These are phyloP conservation scores for Cercospora sesami DNA, from an alignment of 2,329 filamentous ascomycete species.

Conservation along the genomic window DNA sequence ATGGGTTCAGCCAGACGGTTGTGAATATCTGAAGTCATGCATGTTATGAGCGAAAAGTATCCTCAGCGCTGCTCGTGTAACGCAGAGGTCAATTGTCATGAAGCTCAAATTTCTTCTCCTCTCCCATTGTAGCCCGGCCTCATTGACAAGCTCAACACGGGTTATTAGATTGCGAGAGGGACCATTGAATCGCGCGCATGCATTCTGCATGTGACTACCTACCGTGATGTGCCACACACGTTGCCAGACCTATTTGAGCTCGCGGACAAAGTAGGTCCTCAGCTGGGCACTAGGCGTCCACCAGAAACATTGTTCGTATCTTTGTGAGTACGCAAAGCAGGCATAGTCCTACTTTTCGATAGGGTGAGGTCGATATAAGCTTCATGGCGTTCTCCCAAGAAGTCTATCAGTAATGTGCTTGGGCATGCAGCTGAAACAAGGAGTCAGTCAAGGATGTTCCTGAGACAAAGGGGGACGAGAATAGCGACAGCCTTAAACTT, in stretches of 20 bases:
- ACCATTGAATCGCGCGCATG: neutral
- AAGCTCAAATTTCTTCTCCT: conserved; percentile 55
- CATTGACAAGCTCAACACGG: conserved; percentile 53
- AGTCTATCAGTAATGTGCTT: conserved; percentile 63
- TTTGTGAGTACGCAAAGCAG: neutral
- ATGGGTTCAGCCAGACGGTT: neutral
- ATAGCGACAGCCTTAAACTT: conserved; percentile 38
- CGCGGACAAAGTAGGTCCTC: neutral
- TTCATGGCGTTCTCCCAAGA: conserved; percentile 43
- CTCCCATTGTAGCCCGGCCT: conserved; percentile 70
- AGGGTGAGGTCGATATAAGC: conserved; percentile 10
- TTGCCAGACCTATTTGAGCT: neutral
- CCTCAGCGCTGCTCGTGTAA: conserved; percentile 27
- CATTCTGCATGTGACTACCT: neutral
- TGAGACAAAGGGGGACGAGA: conserved; percentile 10
- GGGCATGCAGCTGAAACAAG: conserved; percentile 49
- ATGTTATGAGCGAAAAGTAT: conserved; percentile 32
- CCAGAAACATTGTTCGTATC: neutral
- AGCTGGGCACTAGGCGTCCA: neutral
- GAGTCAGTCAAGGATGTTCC: conserved; percentile 15
- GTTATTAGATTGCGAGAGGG: conserved; percentile 73
- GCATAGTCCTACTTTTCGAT: neutral
- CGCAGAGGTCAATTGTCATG: conserved; percentile 32
- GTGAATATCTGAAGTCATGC: neutral
- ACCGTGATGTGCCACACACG: neutral